Conservation (phyloP, 805 yeast genomes). For the Spathaspora gorwiae region DNA sequence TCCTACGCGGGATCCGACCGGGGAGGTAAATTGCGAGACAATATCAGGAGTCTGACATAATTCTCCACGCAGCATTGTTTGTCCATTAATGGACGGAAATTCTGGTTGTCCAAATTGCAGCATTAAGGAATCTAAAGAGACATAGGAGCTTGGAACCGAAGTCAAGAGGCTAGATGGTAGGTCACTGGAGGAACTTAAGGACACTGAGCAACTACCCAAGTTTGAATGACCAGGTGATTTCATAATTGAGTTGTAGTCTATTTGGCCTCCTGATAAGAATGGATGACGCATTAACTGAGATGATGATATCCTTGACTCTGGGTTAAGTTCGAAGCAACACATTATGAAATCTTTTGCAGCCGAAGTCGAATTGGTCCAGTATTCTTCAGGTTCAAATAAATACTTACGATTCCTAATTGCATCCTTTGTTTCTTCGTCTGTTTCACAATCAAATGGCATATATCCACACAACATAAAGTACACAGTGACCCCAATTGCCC, state of each 20-base stretch:
- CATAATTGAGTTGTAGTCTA: too few relatives aligned
- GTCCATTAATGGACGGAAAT: too few relatives aligned
- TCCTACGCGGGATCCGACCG: neutral
- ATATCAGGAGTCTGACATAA: slow-evolving; percentile 23
- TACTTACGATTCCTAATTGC: slow-evolving; percentile 60
- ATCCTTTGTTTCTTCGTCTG: slow-evolving; percentile 60
- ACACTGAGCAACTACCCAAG: too few relatives aligned
- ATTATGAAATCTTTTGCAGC: slow-evolving; percentile 58
- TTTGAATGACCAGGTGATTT: too few relatives aligned
- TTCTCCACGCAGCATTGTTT: slow-evolving; percentile 18
- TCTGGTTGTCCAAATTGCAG: too few relatives aligned
- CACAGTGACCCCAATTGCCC: slow-evolving; percentile 73
- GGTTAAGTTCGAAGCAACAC: slow-evolving; percentile 47
- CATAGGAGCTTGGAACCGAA: too few relatives aligned
- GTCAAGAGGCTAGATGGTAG: too few relatives aligned
- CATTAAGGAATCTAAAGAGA: too few relatives aligned
- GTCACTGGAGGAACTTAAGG: too few relatives aligned
- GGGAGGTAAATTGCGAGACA: slow-evolving; percentile 21
- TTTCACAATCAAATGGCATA: slow-evolving; percentile 74
- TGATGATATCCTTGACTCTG: slow-evolving; percentile 44
- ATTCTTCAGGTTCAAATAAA: slow-evolving; percentile 56
- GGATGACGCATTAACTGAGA: slow-evolving; percentile 43
- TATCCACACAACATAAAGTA: slow-evolving; percentile 71
- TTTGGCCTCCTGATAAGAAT: slow-evolving; percentile 17
- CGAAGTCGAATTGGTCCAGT: slow-evolving; percentile 48